A percentile compares a stretch with the other conserved stretches of the same genome.
phyloP scores from a whole-genome alignment of 2,329 filamentous ascomycete genomes.

The Sporothrix globosa region DNA sequence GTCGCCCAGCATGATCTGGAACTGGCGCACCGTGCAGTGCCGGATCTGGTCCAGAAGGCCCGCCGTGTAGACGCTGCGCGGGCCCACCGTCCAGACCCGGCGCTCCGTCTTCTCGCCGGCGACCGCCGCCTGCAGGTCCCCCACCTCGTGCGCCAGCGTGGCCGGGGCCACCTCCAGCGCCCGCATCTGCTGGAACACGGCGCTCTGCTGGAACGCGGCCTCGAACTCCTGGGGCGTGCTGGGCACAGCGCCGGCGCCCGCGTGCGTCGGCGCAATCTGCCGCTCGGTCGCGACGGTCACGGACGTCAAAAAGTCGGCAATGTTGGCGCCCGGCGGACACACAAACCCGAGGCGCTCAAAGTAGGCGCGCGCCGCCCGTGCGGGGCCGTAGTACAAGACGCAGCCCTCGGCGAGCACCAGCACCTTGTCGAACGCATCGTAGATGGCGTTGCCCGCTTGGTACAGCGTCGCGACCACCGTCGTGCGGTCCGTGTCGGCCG shows the following conservation, averaged over 20 bases:
- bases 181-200: slow-evolving; percentile 50
- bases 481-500: slow-evolving; percentile 61
- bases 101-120: slow-evolving; percentile 28
- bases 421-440: slow-evolving; percentile 38
- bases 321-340: slow-evolving; percentile 67
- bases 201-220: slow-evolving; percentile 55
- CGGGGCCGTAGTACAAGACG: slow-evolving; percentile 60
- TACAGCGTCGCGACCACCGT: slow-evolving; percentile 73
- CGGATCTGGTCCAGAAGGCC: slow-evolving; percentile 72
- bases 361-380: slow-evolving; percentile 63
- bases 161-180: slow-evolving; percentile 58
- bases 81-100: slow-evolving; percentile 14
- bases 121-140: slow-evolving; percentile 28
- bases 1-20: slow-evolving; percentile 78
- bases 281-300: slow-evolving; percentile 65
- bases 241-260: slow-evolving; percentile 57
- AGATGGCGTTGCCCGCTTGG: slow-evolving; percentile 69
- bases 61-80: slow-evolving; percentile 63
- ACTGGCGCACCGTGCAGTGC: slow-evolving; percentile 70
- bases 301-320: slow-evolving; percentile 71
- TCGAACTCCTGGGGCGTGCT: slow-evolving; percentile 66
- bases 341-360: slow-evolving; percentile 69
- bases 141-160: slow-evolving; percentile 39
- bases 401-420: slow-evolving; percentile 35
- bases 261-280: slow-evolving; percentile 39